Evolutionary conservation across 2,329 filamentous ascomycete genomes (phyloP), one percentile per base, ranked within the genome.

Genomic region (Berkeleyomyces basicola): DNA sequence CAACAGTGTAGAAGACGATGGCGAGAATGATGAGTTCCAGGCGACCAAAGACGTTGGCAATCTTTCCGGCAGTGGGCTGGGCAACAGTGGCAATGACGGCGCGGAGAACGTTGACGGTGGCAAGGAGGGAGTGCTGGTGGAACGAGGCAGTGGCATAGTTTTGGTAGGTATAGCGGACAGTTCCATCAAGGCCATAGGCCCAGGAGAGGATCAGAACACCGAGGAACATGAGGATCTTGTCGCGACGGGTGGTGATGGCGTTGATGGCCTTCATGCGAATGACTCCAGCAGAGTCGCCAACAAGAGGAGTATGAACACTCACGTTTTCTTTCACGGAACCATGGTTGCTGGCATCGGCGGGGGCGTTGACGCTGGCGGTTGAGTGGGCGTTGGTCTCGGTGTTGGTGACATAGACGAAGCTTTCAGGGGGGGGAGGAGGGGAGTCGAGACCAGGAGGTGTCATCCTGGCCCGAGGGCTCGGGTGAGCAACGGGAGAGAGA

Each of bases 201-300:
- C 84, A 87, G 7, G 82, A 79, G 61, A 86, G 73, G 39, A 86
- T 69, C 68, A 86, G 85, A 66, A 86, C 74, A 31, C 81, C 76
- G 7, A 79, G 67, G 70, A 86, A 85, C 69, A 87, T 77, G 65
- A 77, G 74, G 64, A 80, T 66, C 36, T 80, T 79, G 69, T 85
- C 80, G 9, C 67, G 65, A 3, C 71, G 65, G 14, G 77, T 81
- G 44, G 84, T 76, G 65, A 80, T 75, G 10, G 75, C 71, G 4
- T 77, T 72, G 58, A 85, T 73, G 42, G 78, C 79, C 70, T 84
- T 80, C 65, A 84, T 78, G 9, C 82, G 79, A n/a, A 70, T 72
- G 6, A 85, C 82, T 70, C 83, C 83, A 2, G 80, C 72, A 4
- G 75, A 77, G 63, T 72, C 74, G 4, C 47, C 10, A 10, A 23